Evolutionary conservation across 257 asterid species (phyloP).

Genomic region (Striga asiatica): DNA sequence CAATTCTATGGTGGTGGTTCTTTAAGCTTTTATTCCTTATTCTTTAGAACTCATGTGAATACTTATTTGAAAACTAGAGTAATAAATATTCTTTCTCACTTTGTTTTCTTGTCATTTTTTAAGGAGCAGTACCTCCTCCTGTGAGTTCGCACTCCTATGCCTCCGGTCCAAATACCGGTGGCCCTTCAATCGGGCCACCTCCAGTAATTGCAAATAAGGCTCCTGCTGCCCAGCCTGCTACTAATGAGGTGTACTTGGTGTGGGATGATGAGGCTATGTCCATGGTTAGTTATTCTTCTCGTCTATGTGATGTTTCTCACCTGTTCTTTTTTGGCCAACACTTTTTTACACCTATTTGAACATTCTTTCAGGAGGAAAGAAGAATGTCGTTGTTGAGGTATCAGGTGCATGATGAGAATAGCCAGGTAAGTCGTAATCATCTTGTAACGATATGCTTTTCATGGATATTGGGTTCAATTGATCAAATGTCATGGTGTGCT

Average conservation of each 20-base stretch:
- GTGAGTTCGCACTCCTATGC: conserved; percentile 87
- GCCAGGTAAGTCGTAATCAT: conserved; percentile 91
- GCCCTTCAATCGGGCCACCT: conserved; percentile 96
- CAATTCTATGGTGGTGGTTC: not conserved
- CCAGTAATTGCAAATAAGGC: conserved; percentile 91
- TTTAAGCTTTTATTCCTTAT: not conserved
- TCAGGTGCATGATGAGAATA: conserved; percentile 99
- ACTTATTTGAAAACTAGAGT: not conserved
- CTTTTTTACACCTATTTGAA: conserved; percentile 6
- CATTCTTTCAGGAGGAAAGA: conserved; percentile 77
- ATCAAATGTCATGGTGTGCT: conserved; percentile 50
- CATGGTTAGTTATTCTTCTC: conserved; percentile 50
- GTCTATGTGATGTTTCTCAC: not conserved
- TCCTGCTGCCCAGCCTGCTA: conserved; percentile 69
- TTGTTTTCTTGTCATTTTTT: not conserved
- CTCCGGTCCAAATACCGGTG: conserved; percentile 89
- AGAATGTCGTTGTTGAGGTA: conserved; percentile 87
- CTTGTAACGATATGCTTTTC: conserved; percentile 21
- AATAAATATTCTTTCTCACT: not conserved
- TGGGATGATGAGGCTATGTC: conserved; percentile 99
- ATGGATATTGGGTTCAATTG: conserved; percentile 37
- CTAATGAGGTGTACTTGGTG: conserved; percentile 86
- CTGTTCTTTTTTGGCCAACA: not conserved
- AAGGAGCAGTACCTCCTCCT: conserved; percentile 27
- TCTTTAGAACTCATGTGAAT: not conserved